These are phyloP conservation scores for Corniculantispora saksenae DNA, from an alignment of 2,329 filamentous ascomycete species.

Conservation along the genomic window DNA sequence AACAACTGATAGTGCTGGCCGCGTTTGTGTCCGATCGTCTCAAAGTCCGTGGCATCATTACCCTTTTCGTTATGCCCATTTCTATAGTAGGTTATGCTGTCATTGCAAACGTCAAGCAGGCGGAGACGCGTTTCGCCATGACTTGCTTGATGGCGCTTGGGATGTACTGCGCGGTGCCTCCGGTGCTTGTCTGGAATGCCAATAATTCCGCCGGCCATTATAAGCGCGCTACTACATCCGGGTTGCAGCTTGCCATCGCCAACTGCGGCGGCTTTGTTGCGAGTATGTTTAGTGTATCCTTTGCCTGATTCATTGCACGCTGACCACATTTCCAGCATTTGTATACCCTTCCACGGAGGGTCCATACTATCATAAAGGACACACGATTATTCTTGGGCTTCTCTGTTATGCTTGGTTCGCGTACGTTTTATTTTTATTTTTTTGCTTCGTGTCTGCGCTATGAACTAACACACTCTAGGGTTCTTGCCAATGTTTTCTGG, in stretches of 20 bases:
- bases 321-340: slow-evolving; percentile 44
- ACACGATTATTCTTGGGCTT: slow-evolving; percentile 61
- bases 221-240: slow-evolving; percentile 67
- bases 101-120: slow-evolving; percentile 55
- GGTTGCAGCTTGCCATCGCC: slow-evolving; percentile 64
- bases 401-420: slow-evolving; percentile 64
- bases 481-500: slow-evolving; percentile 61
- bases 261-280: slow-evolving; percentile 69
- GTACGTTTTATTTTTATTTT: slow-evolving; percentile 43
- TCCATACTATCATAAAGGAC: slow-evolving; percentile 60
- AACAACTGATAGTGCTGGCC: slow-evolving; percentile 40
- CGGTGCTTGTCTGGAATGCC: slow-evolving; percentile 64
- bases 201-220: slow-evolving; percentile 71
- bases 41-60: slow-evolving; percentile 59
- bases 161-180: slow-evolving; percentile 63
- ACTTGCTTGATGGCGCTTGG: slow-evolving; percentile 68
- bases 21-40: slow-evolving; percentile 63
- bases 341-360: slow-evolving; percentile 59
- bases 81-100: slow-evolving; percentile 66
- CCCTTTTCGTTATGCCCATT: slow-evolving; percentile 63
- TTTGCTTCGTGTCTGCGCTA: too few species aligned
- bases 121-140: slow-evolving; percentile 63
- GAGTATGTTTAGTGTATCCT: slow-evolving; percentile 35
- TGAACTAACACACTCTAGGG: slow-evolving; percentile 38
- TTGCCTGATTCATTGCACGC: background rate